These are phyloP conservation scores for Exophiala xenobiotica DNA, from an alignment of 2,329 filamentous ascomycete genomes.

Conservation along the genomic window DNA sequence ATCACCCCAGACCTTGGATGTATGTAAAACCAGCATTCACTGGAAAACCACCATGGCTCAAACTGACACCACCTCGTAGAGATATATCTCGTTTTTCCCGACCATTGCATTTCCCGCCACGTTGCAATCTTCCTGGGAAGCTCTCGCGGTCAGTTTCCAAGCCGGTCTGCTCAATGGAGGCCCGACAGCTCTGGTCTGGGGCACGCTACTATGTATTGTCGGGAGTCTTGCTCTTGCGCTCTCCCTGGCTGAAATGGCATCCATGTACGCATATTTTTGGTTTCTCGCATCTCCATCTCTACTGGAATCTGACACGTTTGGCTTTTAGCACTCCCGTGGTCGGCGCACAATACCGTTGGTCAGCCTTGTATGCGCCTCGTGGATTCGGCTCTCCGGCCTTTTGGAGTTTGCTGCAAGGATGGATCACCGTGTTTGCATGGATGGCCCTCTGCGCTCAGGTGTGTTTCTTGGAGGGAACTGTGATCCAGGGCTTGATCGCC, in stretches of 20 bases:
- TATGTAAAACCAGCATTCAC: not conserved
- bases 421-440: constrained; percentile 17
- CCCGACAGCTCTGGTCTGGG: constrained; percentile 33
- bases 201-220: constrained; percentile 30
- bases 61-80: constrained; percentile 5
- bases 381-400: constrained; percentile 34
- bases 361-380: constrained; percentile 36
- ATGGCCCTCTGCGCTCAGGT: constrained; percentile 4
- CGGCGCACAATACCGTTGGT: constrained; percentile 45
- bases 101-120: constrained; percentile 18
- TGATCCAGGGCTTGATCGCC: constrained; percentile 38
- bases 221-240: constrained; percentile 33
- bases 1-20: not conserved
- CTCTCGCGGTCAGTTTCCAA: constrained; percentile 9
- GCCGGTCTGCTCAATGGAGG: constrained; percentile 29
- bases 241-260: constrained; percentile 42
- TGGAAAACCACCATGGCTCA: not conserved
- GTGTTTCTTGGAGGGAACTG: constrained; percentile 4
- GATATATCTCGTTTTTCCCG: constrained; percentile 18
- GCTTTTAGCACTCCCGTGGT: constrained; percentile 11
- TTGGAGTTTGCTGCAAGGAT: constrained; percentile 21
- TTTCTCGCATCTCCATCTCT: not conserved
- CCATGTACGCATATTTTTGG: too few species aligned
- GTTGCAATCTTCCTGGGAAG: constrained; percentile 19
- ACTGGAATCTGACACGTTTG: too few species aligned